Base-by-base conservation (phyloP, 73 alveolate species). In the Paramecium bursaria region DNA sequence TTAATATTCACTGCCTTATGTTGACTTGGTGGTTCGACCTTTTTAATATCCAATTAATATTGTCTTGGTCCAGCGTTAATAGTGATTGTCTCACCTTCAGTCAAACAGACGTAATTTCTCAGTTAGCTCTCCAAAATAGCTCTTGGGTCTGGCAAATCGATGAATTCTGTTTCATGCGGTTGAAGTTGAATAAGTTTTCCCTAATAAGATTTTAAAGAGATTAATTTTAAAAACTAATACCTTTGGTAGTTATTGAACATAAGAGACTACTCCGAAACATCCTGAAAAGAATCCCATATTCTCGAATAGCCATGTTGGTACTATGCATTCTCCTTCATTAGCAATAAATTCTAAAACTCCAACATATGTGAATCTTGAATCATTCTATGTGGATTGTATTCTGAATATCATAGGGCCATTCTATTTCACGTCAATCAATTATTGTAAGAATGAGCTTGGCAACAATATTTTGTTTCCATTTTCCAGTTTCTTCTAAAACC, bases 301-400 rank as follows among this genome's bases (percentile, higher is more conserved):
- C 54, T 96, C 91, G 92, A 95, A 93, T 96, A 96, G 90, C 97
- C 98, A 93, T 27, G 85, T 87, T 48, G 99, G 98, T 23, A 95
- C 33, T 48, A 88, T 86, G 76, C 98, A 94, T 48, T 90, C 60
- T 7, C 98, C 99, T 85, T 96, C 98, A 61, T 95, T 97, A 26
- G 98, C 99, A 1, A 96, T 87, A 80, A 96, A 95, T 73, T 96
- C 99, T 0, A 92, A 86, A 5, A 96, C 99, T 30, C 98, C 99
- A 50, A 97, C 95, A 88, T 96, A 93, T 2, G 99, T 92, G 13
- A 55, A 85, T 79, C 46, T 79, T 19, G 51, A 25, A 4, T 39
- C 25, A 15, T 42, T 2, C 14, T 5, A 26, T 15, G 89, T 79
- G 22, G 75, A 53, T 10, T 15, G 1, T 2, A 79, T 23, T 33